Base-by-base conservation (phyloP, 225 moss, liverwort and hornwort species). In the Polytrichum commune region DNA sequence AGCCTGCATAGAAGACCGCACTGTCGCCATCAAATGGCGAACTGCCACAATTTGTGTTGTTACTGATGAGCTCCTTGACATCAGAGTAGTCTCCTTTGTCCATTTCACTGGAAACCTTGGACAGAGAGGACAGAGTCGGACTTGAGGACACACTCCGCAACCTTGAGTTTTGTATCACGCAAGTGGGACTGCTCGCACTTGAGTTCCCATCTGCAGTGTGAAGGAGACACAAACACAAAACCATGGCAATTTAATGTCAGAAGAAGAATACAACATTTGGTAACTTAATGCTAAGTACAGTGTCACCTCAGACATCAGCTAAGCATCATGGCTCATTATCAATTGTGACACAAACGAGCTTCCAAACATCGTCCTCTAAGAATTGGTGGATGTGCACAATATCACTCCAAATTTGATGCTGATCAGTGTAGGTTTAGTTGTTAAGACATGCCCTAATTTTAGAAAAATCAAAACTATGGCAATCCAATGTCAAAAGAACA, bases 51-150 rank as follows among this genome's bases (percentile, higher is more conserved):
- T 68, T 78, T 5, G 84, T 73, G 75, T 60, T 84, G n/a, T 65
- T 70, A 10, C 56, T 79, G 10, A 82, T 83, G 38, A 83, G 82
- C 67, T 83, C 80, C 83, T 86, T 86, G 68, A 78, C 86, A 62
- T 86, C 86, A 53, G 77, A 75, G 67, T 83, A 75, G 67, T 83
- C 83, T 8, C 73, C 68, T 75, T 73, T 77, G 35, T 86, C 86
- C 82, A 86, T 80, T 26, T 70, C 77, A 71, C 72, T 57, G 38
- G 38, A 46, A 13, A 46, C 61, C 62, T 55, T 29, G 9, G 70
- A 60, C 5, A 26, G 3, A n/a, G 63, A 65, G 53, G 73, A 74
- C 75, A 66, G 58, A 20, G 72, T 66, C 65, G 56, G 63, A 73
- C 73, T 81, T 55, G 66, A 25, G 63, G 18, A 69, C 24, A 33